A percentile compares a stretch with the other conserved stretches of the same genome.
phyloP scores from a whole-genome alignment of 495 filamentous ascomycete species.

The Penicillium herquei region DNA sequence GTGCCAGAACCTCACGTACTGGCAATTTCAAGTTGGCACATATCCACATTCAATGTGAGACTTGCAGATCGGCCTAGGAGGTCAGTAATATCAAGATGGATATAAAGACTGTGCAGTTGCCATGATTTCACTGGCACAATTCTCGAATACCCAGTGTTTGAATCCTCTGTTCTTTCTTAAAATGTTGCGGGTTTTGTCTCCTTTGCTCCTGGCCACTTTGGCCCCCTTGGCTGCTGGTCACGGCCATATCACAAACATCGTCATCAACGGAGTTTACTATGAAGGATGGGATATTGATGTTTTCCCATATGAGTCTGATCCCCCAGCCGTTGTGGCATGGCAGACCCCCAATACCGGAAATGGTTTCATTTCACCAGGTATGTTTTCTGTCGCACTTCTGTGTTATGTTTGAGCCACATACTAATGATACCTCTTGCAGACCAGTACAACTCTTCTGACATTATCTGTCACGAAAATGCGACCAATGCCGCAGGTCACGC shows the following conservation, averaged over 20 bases:
- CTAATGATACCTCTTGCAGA: slow-evolving; percentile 40
- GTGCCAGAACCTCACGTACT: too few relatives aligned
- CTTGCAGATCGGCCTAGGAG: too few relatives aligned
- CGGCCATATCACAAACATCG: slow-evolving; percentile 30
- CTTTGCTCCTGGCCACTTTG: slow-evolving; percentile 7
- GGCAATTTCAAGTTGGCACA: too few relatives aligned
- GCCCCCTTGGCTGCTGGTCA: slow-evolving; percentile 23
- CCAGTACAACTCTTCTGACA: slow-evolving; percentile 50
- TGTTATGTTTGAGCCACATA: slow-evolving; percentile 7
- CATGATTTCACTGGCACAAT: neutral
- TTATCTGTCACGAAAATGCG: slow-evolving; percentile 64
- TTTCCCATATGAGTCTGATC: slow-evolving; percentile 33
- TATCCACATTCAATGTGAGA: too few relatives aligned
- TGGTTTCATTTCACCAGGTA: slow-evolving; percentile 53
- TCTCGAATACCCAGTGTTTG: neutral
- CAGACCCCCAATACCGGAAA: slow-evolving; percentile 53
- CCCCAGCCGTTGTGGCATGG: slow-evolving; percentile 56
- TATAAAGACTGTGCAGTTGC: too few relatives aligned
- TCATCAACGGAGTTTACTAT: slow-evolving; percentile 32
- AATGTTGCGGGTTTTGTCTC: neutral
- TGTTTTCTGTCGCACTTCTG: neutral
- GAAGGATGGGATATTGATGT: slow-evolving; percentile 45
- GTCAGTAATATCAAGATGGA: too few relatives aligned
- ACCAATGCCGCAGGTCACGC: slow-evolving; percentile 52
- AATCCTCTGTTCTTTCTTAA: neutral